Conservation (phyloP, 768 basidiomycete species). For the Termitomyces sp. region DNA sequence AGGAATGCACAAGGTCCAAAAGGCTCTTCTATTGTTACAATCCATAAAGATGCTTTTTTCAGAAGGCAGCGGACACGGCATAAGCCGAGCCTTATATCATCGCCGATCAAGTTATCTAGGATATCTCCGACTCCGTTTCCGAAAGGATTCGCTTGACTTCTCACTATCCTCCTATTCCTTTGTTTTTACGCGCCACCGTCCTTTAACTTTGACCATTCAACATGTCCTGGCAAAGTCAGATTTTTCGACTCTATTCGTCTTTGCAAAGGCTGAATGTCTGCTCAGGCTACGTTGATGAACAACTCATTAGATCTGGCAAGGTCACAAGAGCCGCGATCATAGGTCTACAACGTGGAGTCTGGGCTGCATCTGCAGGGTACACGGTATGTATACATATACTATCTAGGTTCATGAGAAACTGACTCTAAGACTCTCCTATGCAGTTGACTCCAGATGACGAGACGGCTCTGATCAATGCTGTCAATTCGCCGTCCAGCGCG, state of each 20-base stretch:
- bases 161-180: slow-evolving; percentile 7
- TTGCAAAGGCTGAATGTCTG: background rate
- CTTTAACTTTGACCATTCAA: slow-evolving; percentile 11
- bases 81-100: slow-evolving; percentile 12
- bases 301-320: slow-evolving; percentile 73
- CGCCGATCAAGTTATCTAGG: slow-evolving; percentile 13
- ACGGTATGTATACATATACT: slow-evolving; percentile 38
- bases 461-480: slow-evolving; percentile 48
- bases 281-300: slow-evolving; percentile 77
- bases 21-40: too few relatives aligned
- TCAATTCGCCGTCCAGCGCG: slow-evolving; percentile 34
- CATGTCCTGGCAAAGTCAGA: slow-evolving; percentile 75
- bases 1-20: too few relatives aligned
- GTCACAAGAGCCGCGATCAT: slow-evolving; percentile 76
- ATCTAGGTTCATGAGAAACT: background rate
- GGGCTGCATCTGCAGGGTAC: slow-evolving; percentile 65
- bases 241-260: background rate
- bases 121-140: slow-evolving; percentile 15
- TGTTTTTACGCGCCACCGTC: background rate
- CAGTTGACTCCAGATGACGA: slow-evolving; percentile 70
- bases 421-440: background rate
- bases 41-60: too few relatives aligned
- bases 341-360: slow-evolving; percentile 71
- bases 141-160: background rate
- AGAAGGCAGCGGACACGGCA: background rate